Evolutionary conservation across 371 early-diverging fungal genomes (phyloP).

Genomic region (Umbelopsis sp.): DNA sequence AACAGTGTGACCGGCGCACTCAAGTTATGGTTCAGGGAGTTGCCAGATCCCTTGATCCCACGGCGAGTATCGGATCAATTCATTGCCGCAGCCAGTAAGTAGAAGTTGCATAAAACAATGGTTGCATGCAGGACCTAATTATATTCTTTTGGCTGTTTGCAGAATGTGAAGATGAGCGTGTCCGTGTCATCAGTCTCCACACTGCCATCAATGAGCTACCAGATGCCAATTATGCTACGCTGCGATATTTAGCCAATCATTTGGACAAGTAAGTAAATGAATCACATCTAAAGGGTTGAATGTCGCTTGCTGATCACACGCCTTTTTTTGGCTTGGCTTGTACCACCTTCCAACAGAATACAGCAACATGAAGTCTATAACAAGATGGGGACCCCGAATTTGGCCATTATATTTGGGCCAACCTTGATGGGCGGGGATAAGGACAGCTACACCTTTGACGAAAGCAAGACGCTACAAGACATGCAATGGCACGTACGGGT

Average conservation of each 20-base stretch:
- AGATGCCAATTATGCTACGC: constrained; percentile 79
- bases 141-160: neutral
- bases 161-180: constrained; percentile 61
- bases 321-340: neutral
- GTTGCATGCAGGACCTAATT: neutral
- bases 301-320: neutral
- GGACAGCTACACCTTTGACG: constrained; percentile 29
- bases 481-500: constrained; percentile 57
- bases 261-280: constrained; percentile 59
- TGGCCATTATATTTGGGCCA: constrained; percentile 89
- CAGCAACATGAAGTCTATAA: constrained; percentile 73
- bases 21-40: constrained; percentile 90
- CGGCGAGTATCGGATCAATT: constrained; percentile 64
- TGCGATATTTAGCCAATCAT: constrained; percentile 77
- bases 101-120: neutral
- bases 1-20: constrained; percentile 82
- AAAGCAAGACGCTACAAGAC: constrained; percentile 33
- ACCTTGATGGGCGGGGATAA: constrained; percentile 69
- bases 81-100: constrained; percentile 68
- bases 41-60: constrained; percentile 88
- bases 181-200: constrained; percentile 64
- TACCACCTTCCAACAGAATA: constrained; percentile 50
- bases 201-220: constrained; percentile 74
- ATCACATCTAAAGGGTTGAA: neutral
- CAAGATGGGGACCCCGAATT: constrained; percentile 82